These are phyloP conservation scores for Cercospora sesami DNA, from an alignment of 2,329 filamentous ascomycete genomes.

Conservation along the genomic window DNA sequence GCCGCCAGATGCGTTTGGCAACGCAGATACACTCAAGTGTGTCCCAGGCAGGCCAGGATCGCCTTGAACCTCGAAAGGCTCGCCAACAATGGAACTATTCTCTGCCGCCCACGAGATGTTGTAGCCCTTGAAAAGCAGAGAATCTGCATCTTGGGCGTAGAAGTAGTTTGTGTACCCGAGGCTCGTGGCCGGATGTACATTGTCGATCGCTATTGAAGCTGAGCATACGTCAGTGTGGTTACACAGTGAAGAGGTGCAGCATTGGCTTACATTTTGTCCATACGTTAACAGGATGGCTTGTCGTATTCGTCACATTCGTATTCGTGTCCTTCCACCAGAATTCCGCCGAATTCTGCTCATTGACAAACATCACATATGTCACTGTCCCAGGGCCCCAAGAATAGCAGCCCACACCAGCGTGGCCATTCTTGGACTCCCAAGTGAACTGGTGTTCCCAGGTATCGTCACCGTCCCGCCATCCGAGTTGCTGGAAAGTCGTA, in stretches of 20 bases:
- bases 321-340: conserved; percentile 50
- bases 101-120: conserved; percentile 44
- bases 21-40: conserved; percentile 43
- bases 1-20: conserved; percentile 37
- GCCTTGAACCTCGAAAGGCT: conserved; percentile 40
- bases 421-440: conserved; percentile 45
- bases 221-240: background rate
- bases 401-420: conserved; percentile 39
- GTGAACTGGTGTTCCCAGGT: conserved; percentile 41
- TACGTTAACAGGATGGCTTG: conserved; percentile 43
- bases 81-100: conserved; percentile 40
- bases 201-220: conserved; percentile 36
- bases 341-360: conserved; percentile 42
- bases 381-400: conserved; percentile 33
- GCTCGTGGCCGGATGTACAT: conserved; percentile 43
- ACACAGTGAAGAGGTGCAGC: background rate
- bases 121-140: conserved; percentile 42
- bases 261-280: conserved; percentile 39
- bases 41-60: conserved; percentile 42
- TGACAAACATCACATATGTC: conserved; percentile 48
- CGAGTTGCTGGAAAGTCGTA: conserved; percentile 45
- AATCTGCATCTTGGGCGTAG: conserved; percentile 43
- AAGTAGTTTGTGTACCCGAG: conserved; percentile 48
- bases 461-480: conserved; percentile 43
- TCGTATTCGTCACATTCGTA: conserved; percentile 34